phyloP scores from a whole-genome alignment of 495 filamentous ascomycete genomes.

The Xylaria intraflava region DNA sequence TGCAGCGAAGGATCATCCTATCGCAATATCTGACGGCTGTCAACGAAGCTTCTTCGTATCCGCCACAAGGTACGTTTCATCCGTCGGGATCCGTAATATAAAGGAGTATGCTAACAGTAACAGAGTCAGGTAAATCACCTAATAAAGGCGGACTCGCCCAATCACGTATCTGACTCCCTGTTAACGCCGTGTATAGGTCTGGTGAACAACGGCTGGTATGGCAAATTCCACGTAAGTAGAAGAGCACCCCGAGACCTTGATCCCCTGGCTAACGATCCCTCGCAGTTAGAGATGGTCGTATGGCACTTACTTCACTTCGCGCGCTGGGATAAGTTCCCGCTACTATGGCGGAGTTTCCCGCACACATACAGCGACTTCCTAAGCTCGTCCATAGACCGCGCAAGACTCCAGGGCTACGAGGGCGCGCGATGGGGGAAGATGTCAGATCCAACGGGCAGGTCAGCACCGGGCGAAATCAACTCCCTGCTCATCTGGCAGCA shows the following conservation, averaged over 20 bases:
- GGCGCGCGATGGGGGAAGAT: constrained; percentile 55
- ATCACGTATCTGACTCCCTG: not conserved
- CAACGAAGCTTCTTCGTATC: constrained; percentile 36
- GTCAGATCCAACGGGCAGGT: constrained; percentile 50
- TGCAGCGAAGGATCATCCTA: constrained; percentile 47
- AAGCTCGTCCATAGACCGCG: constrained; percentile 38
- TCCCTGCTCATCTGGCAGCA: constrained; percentile 51
- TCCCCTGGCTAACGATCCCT: not conserved
- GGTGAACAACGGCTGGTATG: constrained; percentile 50
- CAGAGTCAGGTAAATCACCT: constrained; percentile 24
- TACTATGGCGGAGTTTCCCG: constrained; percentile 41
- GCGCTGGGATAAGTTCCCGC: constrained; percentile 43
- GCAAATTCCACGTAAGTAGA: constrained; percentile 39
- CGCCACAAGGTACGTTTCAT: constrained; percentile 26
- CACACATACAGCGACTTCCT: constrained; percentile 44
- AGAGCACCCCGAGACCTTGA: not conserved
- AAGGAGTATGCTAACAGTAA: constrained; percentile 5
- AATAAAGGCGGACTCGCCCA: not conserved
- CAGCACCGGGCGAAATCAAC: constrained; percentile 52
- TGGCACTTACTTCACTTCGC: constrained; percentile 50
- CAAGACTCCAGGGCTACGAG: constrained; percentile 41
- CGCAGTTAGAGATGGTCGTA: constrained; percentile 44
- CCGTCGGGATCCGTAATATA: not conserved
- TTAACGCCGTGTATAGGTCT: constrained; percentile 29
- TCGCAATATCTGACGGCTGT: constrained; percentile 47